Evolutionary conservation across 108 stramenopile species (phyloP).

Genomic region (Skeletonema potamos): DNA sequence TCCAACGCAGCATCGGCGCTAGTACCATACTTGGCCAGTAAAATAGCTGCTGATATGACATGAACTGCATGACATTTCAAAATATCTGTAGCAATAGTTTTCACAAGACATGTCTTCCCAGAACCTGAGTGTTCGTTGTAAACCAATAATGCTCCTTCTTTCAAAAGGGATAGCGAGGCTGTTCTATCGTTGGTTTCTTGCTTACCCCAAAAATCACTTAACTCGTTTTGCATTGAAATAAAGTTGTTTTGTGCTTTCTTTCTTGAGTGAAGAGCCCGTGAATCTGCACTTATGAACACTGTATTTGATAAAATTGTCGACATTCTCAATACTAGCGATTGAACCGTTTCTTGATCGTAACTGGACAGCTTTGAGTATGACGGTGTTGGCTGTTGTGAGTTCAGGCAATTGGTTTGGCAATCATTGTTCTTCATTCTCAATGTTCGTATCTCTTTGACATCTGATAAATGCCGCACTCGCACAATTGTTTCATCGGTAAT

Average conservation of each 20-base stretch:
- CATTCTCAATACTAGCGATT: slow-evolving; percentile 37
- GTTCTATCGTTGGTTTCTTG: slow-evolving; percentile 6
- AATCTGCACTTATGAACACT: slow-evolving; percentile 34
- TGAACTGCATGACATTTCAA: slow-evolving; percentile 61
- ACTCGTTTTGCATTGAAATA: slow-evolving; percentile 11
- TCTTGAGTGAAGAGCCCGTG: slow-evolving; percentile 12
- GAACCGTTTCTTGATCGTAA: slow-evolving; percentile 40
- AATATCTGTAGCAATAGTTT: slow-evolving; percentile 52
- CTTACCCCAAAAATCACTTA: slow-evolving; percentile 17
- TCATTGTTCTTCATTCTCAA: background rate
- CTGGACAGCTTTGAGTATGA: slow-evolving; percentile 19
- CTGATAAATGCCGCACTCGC: slow-evolving; percentile 2
- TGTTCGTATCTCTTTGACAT: background rate
- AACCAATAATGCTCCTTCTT: slow-evolving; percentile 43
- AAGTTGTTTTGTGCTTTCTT: slow-evolving; percentile 3
- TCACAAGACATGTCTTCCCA: slow-evolving; percentile 69
- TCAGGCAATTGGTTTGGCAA: background rate
- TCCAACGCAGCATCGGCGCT: slow-evolving; percentile 79
- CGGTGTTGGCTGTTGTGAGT: background rate
- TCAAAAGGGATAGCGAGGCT: slow-evolving; percentile 21
- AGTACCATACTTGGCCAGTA: slow-evolving; percentile 75
- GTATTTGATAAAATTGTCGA: slow-evolving; percentile 21
- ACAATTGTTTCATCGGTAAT: slow-evolving; percentile 23
- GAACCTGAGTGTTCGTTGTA: slow-evolving; percentile 38
- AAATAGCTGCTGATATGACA: slow-evolving; percentile 53